Conservation (phyloP, 495 filamentous ascomycete genomes). For the Chaetomium tenue region DNA sequence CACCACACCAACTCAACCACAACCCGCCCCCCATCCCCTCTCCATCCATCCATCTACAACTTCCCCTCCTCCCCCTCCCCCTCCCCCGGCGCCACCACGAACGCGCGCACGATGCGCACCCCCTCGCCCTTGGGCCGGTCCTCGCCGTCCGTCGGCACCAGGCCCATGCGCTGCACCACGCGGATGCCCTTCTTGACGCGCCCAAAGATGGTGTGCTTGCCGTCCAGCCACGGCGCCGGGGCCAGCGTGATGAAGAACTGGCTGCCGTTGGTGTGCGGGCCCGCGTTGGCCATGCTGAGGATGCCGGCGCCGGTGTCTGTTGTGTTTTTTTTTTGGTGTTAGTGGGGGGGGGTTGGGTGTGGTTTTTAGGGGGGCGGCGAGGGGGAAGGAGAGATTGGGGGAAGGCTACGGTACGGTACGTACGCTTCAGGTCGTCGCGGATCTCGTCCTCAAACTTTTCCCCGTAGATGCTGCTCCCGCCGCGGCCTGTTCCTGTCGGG, state of each 20-base stretch:
- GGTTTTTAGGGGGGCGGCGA: background rate
- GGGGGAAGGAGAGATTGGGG: background rate
- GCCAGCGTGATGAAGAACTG: constrained; percentile 90
- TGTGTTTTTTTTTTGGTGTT: too few species aligned
- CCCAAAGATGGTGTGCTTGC: constrained; percentile 97
- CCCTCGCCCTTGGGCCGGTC: constrained; percentile 74
- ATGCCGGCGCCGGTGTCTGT: constrained; percentile 84
- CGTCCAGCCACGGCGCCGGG: constrained; percentile 95
- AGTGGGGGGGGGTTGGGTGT: too few species aligned
- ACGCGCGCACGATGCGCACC: constrained; percentile 74
- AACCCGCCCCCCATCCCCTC: too few species aligned
- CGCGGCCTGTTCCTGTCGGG: constrained; percentile 92
- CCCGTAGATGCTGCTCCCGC: constrained; percentile 87
- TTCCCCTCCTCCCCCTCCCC: constrained; percentile 26
- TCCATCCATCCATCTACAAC: background rate
- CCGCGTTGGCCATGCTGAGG: constrained; percentile 93
- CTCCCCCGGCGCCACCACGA: constrained; percentile 58
- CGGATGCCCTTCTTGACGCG: constrained; percentile 81
- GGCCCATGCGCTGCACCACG: constrained; percentile 83
- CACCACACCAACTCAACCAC: too few species aligned
- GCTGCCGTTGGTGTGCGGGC: constrained; percentile 89
- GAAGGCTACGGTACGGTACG: background rate
- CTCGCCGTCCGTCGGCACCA: constrained; percentile 78
- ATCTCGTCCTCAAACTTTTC: constrained; percentile 97
- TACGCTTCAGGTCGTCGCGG: constrained; percentile 62